Evolutionary conservation across 2,329 filamentous ascomycete genomes (phyloP).

Genomic region (Diaporthe helianthi): DNA sequence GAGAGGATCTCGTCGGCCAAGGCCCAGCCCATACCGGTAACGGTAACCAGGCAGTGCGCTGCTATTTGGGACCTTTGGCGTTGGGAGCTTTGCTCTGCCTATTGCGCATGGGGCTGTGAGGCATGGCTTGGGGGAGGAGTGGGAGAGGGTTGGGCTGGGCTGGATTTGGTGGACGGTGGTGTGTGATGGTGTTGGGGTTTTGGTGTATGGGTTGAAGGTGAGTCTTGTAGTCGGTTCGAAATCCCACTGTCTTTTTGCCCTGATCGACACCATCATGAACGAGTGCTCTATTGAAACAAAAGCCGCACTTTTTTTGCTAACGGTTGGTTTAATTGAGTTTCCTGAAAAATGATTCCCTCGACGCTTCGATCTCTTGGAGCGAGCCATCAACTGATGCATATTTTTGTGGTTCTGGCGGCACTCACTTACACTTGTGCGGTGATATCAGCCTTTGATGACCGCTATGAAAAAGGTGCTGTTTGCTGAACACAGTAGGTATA

Average conservation of each 20-base stretch:
- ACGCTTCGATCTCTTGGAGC: conserved; percentile 53
- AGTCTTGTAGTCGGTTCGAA: conserved; percentile 23
- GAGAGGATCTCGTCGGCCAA: neutral
- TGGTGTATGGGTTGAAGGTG: conserved; percentile 47
- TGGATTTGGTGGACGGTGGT: conserved; percentile 49
- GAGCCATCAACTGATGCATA: conserved; percentile 58
- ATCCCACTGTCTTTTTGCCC: neutral
- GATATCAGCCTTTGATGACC: conserved; percentile 46
- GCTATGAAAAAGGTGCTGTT: conserved; percentile 36
- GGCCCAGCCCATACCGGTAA: neutral
- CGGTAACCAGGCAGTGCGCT: conserved; percentile 39
- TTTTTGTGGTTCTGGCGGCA: conserved; percentile 52
- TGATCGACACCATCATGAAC: too few species aligned
- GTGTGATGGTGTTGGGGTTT: conserved; percentile 48
- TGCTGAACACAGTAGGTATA: conserved; percentile 3
- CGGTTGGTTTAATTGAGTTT: conserved; percentile 41
- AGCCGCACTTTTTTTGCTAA: neutral
- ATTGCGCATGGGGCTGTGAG: conserved; percentile 47
- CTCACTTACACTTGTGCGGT: conserved; percentile 47
- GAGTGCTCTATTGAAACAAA: neutral
- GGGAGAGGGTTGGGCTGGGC: conserved; percentile 47
- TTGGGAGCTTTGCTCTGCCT: conserved; percentile 49
- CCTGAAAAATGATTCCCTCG: conserved; percentile 52
- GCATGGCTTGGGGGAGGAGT: conserved; percentile 45
- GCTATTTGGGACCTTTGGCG: conserved; percentile 50